phyloP scores from a whole-genome alignment of 2,329 filamentous ascomycete genomes.

The Sporothrix humicola region DNA sequence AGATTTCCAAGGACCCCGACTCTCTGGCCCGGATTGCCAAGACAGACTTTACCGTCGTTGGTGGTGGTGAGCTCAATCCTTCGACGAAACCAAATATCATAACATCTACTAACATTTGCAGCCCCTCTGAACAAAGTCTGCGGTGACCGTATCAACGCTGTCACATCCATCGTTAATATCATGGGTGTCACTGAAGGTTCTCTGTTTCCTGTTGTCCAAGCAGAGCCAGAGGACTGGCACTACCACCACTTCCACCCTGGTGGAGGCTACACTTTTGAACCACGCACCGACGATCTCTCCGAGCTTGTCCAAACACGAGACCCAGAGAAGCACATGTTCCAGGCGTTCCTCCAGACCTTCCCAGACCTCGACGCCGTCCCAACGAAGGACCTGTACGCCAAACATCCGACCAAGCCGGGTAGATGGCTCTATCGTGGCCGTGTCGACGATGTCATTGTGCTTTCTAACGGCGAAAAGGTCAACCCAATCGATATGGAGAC shows the following conservation, averaged over 20 bases:
- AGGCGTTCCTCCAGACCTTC: neutral
- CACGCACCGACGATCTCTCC: neutral
- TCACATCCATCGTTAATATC: neutral
- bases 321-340: neutral
- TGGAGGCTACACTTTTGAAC: neutral
- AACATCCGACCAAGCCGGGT: neutral
- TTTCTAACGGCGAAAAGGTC: neutral
- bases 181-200: neutral
- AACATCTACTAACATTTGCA: no score
- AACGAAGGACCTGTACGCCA: neutral
- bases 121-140: conserved; percentile 4
- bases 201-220: neutral
- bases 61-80: neutral
- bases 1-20: neutral
- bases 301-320: neutral
- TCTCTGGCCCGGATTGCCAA: neutral
- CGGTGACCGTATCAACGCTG: neutral
- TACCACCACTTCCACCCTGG: conserved; percentile 10
- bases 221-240: neutral
- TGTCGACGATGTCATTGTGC: neutral
- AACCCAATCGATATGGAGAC: conserved; percentile 4
- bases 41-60: neutral
- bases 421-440: neutral
- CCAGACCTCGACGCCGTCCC: neutral
- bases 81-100: no score